phyloP scores from a whole-genome alignment of 2,329 filamentous ascomycete genomes.

The Fusarium xylarioides region DNA sequence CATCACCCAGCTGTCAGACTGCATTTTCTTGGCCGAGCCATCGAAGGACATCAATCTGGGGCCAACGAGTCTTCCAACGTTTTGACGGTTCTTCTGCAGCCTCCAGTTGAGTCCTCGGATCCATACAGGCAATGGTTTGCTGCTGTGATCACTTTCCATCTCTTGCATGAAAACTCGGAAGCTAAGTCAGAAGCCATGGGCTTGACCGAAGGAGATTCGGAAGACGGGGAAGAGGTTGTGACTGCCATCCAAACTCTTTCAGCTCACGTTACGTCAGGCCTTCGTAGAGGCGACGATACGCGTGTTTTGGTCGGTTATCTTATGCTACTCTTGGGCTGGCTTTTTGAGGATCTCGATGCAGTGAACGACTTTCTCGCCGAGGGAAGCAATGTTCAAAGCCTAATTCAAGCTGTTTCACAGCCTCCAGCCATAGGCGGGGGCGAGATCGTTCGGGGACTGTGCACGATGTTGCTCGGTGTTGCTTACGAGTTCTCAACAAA shows the following conservation, averaged over 20 bases:
- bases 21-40: constrained; percentile 88
- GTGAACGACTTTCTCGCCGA: constrained; percentile 94
- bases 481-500: constrained; percentile 98
- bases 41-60: constrained; percentile 82
- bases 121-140: constrained; percentile 93
- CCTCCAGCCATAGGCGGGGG: constrained; percentile 67
- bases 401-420: constrained; percentile 77
- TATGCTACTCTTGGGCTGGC: constrained; percentile 87
- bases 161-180: constrained; percentile 81
- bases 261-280: constrained; percentile 82
- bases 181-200: constrained; percentile 83
- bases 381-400: constrained; percentile 87
- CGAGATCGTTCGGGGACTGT: constrained; percentile 80
- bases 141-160: constrained; percentile 83
- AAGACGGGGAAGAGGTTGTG: constrained; percentile 91
- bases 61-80: constrained; percentile 88
- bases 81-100: constrained; percentile 80
- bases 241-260: constrained; percentile 91
- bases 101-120: constrained; percentile 72
- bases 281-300: constrained; percentile 80
- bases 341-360: constrained; percentile 90
- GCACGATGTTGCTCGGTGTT: constrained; percentile 84
- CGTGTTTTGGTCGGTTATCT: constrained; percentile 85
- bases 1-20: constrained; percentile 81
- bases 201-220: constrained; percentile 88